A percentile compares a stretch with the other conserved stretches of the same genome.
These are phyloP conservation scores for Sporodiniella umbellata DNA, from an alignment of 371 early-diverging fungal species.

Conservation along the genomic window DNA sequence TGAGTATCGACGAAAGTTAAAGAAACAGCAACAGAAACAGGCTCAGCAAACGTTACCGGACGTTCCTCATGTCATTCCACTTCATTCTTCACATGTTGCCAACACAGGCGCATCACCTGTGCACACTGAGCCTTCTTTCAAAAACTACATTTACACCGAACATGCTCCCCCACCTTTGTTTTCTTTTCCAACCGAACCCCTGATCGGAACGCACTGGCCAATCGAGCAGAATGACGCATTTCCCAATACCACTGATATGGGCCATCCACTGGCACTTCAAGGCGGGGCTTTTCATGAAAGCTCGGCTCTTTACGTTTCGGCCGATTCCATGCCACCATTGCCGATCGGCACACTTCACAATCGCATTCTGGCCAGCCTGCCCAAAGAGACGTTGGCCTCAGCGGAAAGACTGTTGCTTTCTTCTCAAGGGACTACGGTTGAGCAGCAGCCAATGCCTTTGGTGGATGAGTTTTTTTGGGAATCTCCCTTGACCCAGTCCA, in stretches of 20 bases:
- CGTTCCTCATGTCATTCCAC: too few species aligned
- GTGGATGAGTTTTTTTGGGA: background rate
- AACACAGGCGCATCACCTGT: too few species aligned
- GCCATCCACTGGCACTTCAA: background rate
- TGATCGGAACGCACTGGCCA: background rate
- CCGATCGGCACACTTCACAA: conserved; percentile 30
- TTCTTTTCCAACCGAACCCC: background rate
- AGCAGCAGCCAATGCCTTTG: background rate
- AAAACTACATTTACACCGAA: conserved; percentile 2
- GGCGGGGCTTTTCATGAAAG: background rate
- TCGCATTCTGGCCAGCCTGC: conserved; percentile 32
- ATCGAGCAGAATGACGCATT: background rate
- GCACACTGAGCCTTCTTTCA: conserved; percentile 39
- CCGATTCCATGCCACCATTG: conserved; percentile 25
- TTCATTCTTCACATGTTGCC: conserved; percentile 43
- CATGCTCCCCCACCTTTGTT: background rate
- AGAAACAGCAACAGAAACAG: conserved; percentile 21
- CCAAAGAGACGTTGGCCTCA: conserved; percentile 30
- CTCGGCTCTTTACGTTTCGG: conserved; percentile 23
- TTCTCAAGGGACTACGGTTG: background rate
- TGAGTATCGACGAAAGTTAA: conserved; percentile 12
- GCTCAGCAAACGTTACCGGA: conserved; percentile 10
- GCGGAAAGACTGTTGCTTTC: conserved; percentile 23
- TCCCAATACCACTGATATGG: background rate
- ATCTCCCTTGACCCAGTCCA: conserved; percentile 10